Base-by-base conservation (phyloP, 345 rosid species). In the Xanthoceras sorbifolium region DNA sequence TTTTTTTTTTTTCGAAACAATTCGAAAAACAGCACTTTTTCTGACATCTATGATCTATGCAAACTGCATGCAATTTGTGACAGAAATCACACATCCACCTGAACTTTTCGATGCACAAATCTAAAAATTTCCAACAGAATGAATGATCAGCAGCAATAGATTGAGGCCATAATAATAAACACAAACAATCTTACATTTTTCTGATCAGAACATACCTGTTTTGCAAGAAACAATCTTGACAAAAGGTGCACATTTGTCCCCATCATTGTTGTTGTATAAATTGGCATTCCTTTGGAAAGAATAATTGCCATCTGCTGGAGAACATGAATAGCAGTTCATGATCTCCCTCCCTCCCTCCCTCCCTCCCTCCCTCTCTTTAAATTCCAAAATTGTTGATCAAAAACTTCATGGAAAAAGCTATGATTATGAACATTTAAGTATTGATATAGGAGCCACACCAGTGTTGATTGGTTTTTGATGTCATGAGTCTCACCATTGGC, bases 181-280 rank as follows among this genome's bases (percentile, higher is more conserved):
- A n/a, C n/a, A n/a, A n/a, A n/a, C n/a, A n/a, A n/a, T n/a, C n/a
- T n/a, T n/a, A n/a, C n/a, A n/a, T n/a, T n/a, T n/a, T 38, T 38
- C 42, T 38, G 42, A 8, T 10, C 2, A 38, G 1, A 59, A 69
- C 65, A 23, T 75, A 84, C 89, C 86, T 81, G 77, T 77, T 68
- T 71, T 64, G 2, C 61, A 67, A 42, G 87, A 82, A 12, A 82
- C 48, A 7, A 69, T 79, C 14, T 78, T 75, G 31, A 86, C 62
- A 0, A 84, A 79, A 31, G 81, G 40, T 22, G 75, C 80, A 29
- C 77, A 80, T 22, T 71, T 67, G 48, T 31, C 65, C 22, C 38
- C n/a, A 23, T 68, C 69, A 0, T 23, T 72, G 29, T 61, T 64
- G 42, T 38, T 1, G 25, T 32, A 31, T 15, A 22, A 25, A 57